Base-by-base conservation (phyloP, 2,329 filamentous ascomycete genomes). In the Colletotrichum sp. region DNA sequence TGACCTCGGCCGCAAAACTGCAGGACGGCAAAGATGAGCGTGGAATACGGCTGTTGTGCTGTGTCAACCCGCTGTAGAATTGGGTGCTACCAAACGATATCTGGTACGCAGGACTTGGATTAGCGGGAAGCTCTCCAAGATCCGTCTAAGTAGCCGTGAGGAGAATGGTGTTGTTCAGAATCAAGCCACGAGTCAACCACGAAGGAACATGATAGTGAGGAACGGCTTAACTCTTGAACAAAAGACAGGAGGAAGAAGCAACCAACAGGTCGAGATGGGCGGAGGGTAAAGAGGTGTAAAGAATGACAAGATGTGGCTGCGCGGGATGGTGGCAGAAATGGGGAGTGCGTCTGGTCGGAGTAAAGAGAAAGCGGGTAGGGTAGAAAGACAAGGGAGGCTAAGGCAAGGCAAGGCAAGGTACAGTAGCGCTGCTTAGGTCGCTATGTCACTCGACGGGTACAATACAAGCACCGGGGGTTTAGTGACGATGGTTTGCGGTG, bases 401-500 rank as follows among this genome's bases (percentile, higher is more conserved):
- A 80, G 78, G 77, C 78, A 80, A 82, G 74, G 72, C 36, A 71
- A 75, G 68, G 68, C 59, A 77, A 74, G 83, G 81, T 82, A 83
- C 82, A 81, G 81, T 79, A 79, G 79, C 76, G 79, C 79, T 68
- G 57, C 14, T 64, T 64, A 69, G 73, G 21, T 48, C 34, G 64
- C 67, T 59, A 64, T 75, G 78, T 82, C 80, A 80, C 80, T 79
- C 76, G 72, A 77, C 80, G 80, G 81, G 79, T 81, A 81, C 82
- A 78, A 71, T 82, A 64, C 28, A 36, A 81, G 77, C 81, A 80
- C 79, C 78, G 78, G 79, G 78, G 79, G 68, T 70, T 75, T 66
- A 80, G 82, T 82, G 82, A 81, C 81, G 81, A 79, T 82, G 78
- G 81, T 79, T 80, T 81, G 82, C 82, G 81, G 81, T 72, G 63